Base-by-base conservation (phyloP, 1,139 yeast genomes). In the Kodamaea sp. region DNA sequence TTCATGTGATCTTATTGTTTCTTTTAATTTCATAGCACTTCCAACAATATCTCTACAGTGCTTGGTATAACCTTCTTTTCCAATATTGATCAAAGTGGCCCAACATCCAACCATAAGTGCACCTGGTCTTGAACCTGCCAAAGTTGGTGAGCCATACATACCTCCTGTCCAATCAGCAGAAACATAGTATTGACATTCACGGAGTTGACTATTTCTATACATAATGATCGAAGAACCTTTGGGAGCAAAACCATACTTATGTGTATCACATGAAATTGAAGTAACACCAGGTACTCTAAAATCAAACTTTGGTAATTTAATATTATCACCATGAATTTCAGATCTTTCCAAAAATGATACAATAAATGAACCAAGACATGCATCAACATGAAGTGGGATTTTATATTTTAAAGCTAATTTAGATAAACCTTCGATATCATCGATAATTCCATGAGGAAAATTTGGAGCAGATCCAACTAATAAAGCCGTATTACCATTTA, bases 191-290 rank as follows among this genome's bases (percentile, higher is more conserved):
- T 92, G 98, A 53, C 84, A 75, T 49, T 77, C 78, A 40, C 98
- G 74, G 43, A 88, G 70, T 44, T 74, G 71, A 1, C 74, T 56
- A 44, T 72, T 64, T 37, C 97, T 74, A 62, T 92, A 92, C 96
- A 92, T 84, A 51, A 92, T 85, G 29, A 90, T 76, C 1, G 96
- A 88, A 0, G 95, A 84, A 5, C 98, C 98, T 62, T 92, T 92
- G 33, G 98, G 97, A 7, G 97, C 97, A 70, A 90, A 92, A 2
- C 97, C 98, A 57, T 92, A 92, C 62, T 92, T 92, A 70, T 92
- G 98, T 11, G 97, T 90, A 58, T 92, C 98, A 63, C 97, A 92
- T 8, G 96, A 86, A 44, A 92, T 90, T 4, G 97, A 89, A 1
- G 97, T 92, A n/a, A 92, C 97, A 30, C 97, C 97, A 1, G 88